These are phyloP conservation scores for Cercospora beticola DNA, from an alignment of 2,329 filamentous ascomycete species.

Conservation along the genomic window DNA sequence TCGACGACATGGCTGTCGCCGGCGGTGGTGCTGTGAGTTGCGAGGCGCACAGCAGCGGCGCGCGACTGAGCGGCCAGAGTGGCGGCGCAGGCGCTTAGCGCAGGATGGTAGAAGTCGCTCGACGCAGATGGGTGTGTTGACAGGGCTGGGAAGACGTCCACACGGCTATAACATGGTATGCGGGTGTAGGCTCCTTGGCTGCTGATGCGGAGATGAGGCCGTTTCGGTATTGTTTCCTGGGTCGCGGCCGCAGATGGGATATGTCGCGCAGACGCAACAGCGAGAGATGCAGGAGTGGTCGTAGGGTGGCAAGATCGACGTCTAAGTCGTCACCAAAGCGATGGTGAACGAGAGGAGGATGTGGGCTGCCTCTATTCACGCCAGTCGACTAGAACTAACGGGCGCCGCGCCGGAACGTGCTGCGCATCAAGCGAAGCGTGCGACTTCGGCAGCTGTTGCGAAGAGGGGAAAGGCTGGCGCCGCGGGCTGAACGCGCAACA, in stretches of 20 bases:
- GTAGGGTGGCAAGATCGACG: background rate
- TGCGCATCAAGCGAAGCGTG: background rate
- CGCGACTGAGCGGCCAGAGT: too few species aligned
- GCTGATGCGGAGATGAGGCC: background rate
- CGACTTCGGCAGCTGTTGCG: background rate
- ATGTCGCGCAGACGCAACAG: background rate
- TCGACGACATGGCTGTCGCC: conserved; percentile 13
- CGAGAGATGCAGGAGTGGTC: background rate
- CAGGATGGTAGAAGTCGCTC: background rate
- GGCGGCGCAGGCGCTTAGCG: background rate
- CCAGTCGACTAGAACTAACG: background rate
- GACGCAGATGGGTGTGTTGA: background rate
- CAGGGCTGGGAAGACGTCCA: background rate
- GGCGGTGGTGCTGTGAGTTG: background rate
- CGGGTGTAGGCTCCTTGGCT: background rate
- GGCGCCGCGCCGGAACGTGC: background rate
- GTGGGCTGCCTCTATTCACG: background rate
- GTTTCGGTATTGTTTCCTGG: background rate
- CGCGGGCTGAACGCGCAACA: background rate
- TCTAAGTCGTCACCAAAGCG: background rate
- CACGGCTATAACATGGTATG: background rate
- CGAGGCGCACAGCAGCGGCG: background rate
- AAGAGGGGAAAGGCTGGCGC: background rate
- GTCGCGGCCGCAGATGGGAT: background rate
- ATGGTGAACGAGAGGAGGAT: background rate